A percentile compares a stretch with the other conserved stretches of the same genome.
phyloP scores from a whole-genome alignment of 805 yeast genomes.

The Clavispora asparagi region DNA sequence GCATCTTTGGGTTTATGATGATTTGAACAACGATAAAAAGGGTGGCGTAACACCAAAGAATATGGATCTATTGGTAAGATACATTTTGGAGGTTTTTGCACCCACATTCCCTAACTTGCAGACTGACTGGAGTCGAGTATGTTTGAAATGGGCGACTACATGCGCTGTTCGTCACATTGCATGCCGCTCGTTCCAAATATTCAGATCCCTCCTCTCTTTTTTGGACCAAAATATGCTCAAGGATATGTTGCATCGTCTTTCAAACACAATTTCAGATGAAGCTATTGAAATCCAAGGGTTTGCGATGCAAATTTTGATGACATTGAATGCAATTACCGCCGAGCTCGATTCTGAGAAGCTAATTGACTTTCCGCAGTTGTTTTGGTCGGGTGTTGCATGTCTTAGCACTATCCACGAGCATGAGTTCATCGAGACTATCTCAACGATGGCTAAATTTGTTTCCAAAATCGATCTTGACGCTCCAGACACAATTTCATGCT shows the following conservation, averaged over 20 bases:
- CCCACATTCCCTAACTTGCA: constrained; percentile 50
- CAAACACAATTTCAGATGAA: constrained; percentile 89
- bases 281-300: constrained; percentile 91
- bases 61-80: constrained; percentile 72
- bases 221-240: constrained; percentile 84
- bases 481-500: constrained; percentile 76
- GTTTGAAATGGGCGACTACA: constrained; percentile 92
- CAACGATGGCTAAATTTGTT: constrained; percentile 75
- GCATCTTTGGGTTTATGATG: constrained; percentile 80
- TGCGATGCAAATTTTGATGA: constrained; percentile 95
- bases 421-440: constrained; percentile 83
- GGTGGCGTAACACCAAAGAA: constrained; percentile 80
- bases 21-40: constrained; percentile 62
- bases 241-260: constrained; percentile 88
- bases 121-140: constrained; percentile 77
- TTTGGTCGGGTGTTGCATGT: constrained; percentile 94
- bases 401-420: constrained; percentile 85
- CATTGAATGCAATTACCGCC: constrained; percentile 86
- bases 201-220: constrained; percentile 75
- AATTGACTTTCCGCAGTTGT: constrained; percentile 85
- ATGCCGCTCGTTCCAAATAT: constrained; percentile 90
- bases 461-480: constrained; percentile 84
- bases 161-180: constrained; percentile 97
- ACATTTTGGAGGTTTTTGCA: constrained; percentile 53
- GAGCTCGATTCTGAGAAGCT: constrained; percentile 74